Percentiles rank a stretch among this genome's conserved stretches.
phyloP scores from a whole-genome alignment of 2,329 filamentous ascomycete genomes.

The Keithomyces neogunnii region DNA sequence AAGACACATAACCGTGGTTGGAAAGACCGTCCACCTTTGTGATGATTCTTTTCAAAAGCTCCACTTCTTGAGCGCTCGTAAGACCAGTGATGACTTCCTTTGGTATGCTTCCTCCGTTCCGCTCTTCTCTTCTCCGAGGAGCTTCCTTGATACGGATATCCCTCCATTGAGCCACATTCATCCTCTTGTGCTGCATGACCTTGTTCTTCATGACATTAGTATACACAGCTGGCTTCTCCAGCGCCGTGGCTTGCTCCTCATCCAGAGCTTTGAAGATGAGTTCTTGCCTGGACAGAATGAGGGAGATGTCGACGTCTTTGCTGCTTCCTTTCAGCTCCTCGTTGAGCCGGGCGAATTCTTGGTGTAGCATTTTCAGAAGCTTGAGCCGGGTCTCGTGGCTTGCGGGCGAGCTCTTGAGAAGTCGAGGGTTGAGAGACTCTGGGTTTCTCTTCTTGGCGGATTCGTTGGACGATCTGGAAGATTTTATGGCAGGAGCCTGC shows the following conservation, averaged over 20 bases:
- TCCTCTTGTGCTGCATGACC: constrained; percentile 67
- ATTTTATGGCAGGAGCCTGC: background rate
- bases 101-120: constrained; percentile 24
- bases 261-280: constrained; percentile 63
- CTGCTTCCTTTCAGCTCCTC: constrained; percentile 45
- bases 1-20: constrained; percentile 66
- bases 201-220: constrained; percentile 75
- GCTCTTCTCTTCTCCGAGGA: background rate
- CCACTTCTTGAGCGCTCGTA: constrained; percentile 56
- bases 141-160: constrained; percentile 40
- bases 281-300: constrained; percentile 55
- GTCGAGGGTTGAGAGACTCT: constrained; percentile 59
- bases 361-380: constrained; percentile 55
- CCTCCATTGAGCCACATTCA: constrained; percentile 65
- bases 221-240: constrained; percentile 63
- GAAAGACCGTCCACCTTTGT: constrained; percentile 58
- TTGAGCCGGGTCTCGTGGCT: constrained; percentile 46
- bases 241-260: constrained; percentile 69
- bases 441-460: constrained; percentile 12
- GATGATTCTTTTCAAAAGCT: constrained; percentile 52
- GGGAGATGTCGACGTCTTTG: constrained; percentile 37
- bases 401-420: constrained; percentile 50
- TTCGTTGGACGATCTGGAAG: background rate
- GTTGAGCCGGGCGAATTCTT: constrained; percentile 60
- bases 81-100: constrained; percentile 62